These are phyloP conservation scores for Erythrophleum ivorense DNA, from an alignment of 331 rosid species.

Conservation along the genomic window DNA sequence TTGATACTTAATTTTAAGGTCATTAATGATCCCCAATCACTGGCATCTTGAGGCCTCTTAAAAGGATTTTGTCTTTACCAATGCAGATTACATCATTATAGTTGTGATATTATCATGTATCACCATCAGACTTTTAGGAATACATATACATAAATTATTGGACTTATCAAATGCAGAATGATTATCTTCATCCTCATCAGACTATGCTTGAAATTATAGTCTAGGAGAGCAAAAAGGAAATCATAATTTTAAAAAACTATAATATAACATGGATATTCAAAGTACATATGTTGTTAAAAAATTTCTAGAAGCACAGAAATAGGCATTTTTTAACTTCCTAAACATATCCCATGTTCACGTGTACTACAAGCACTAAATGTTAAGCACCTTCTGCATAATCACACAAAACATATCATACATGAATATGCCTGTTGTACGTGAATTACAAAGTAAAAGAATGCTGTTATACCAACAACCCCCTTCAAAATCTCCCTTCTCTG, in stretches of 20 bases:
- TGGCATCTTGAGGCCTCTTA: not conserved
- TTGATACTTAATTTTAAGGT: slow-evolving; percentile 16
- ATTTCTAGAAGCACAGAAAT: not conserved
- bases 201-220: not conserved
- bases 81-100: slow-evolving; percentile 20
- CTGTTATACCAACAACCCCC: not conserved
- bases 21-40: slow-evolving; percentile 19
- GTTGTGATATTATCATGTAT: not conserved
- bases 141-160: not conserved
- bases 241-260: not conserved
- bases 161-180: slow-evolving; percentile 3
- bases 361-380: not conserved
- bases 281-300: not conserved
- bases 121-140: slow-evolving; percentile 28
- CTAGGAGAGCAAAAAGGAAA: not conserved
- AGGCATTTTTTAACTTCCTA: not conserved
- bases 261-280: not conserved
- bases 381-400: not conserved
- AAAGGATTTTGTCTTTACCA: slow-evolving; percentile 12
- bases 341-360: not conserved
- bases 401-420: not conserved
- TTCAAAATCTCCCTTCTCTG: not conserved
- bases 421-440: not conserved
- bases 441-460: too few relatives aligned
- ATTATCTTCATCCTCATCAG: slow-evolving; percentile 5